Conservation (phyloP, 495 filamentous ascomycete genomes). For the Aspergillus homomorphus region DNA sequence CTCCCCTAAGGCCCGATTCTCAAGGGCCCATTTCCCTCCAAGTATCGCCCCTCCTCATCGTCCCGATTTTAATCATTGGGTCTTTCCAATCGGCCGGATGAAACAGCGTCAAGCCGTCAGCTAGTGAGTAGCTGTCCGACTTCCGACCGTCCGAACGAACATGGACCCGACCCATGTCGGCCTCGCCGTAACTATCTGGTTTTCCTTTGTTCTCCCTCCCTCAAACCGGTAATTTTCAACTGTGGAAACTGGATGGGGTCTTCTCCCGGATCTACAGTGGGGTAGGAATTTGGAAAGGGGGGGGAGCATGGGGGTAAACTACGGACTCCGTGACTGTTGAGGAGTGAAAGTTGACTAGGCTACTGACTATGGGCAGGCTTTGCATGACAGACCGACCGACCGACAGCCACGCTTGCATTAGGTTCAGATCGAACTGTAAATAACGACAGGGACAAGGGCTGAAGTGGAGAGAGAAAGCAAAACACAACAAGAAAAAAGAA, state of each 20-base stretch:
- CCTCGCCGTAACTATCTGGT: neutral
- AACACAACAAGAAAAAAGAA: neutral
- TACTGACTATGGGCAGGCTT: neutral
- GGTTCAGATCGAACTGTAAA: neutral
- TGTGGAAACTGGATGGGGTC: neutral
- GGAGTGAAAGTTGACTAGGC: neutral
- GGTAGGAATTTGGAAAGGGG: neutral
- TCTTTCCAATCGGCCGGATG: conserved; percentile 8
- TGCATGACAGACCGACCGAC: neutral
- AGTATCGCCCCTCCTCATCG: too few species aligned
- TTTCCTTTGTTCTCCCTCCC: neutral
- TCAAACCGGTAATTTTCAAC: conserved; percentile 7
- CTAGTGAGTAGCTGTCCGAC: conserved; percentile 1
- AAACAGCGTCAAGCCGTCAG: conserved; percentile 2
- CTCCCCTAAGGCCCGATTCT: too few species aligned
- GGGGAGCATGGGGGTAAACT: neutral
- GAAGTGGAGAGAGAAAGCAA: neutral
- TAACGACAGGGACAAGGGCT: neutral
- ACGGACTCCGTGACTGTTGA: neutral
- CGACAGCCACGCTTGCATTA: neutral
- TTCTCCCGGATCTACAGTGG: neutral
- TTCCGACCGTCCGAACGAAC: neutral
- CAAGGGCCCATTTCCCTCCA: too few species aligned
- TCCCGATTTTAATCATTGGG: neutral
- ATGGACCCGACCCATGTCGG: conserved; percentile 4